Percentiles rank a stretch among this genome's conserved stretches.
Evolutionary conservation across 768 basidiomycete genomes (phyloP).

Genomic region (Suillus hirtellus): DNA sequence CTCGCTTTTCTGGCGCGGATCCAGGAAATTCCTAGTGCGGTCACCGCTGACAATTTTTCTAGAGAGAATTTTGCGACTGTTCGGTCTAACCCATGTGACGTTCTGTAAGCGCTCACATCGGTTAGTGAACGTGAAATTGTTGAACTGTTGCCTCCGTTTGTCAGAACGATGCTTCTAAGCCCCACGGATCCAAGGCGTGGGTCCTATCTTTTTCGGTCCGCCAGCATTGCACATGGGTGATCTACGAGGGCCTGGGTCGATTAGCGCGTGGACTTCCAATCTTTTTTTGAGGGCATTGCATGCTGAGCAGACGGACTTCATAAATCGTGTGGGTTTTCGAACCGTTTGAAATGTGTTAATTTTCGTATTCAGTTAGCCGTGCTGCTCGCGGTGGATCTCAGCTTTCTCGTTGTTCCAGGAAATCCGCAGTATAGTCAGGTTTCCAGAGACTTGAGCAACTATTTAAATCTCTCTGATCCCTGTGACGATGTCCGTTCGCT

Average conservation of each 20-base stretch:
- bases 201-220: neutral
- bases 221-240: neutral
- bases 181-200: neutral
- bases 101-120: too few species aligned
- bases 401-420: neutral
- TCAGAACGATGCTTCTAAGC: neutral
- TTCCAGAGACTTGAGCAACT: neutral
- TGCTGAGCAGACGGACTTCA: too few species aligned
- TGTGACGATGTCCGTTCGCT: neutral
- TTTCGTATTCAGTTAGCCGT: neutral
- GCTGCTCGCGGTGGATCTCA: neutral
- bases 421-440: neutral
- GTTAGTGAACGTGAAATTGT: neutral
- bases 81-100: neutral
- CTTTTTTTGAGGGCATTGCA: too few species aligned
- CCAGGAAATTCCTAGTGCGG: neutral
- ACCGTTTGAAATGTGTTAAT: neutral
- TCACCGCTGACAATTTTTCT: neutral
- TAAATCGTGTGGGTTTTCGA: neutral
- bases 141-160: neutral
- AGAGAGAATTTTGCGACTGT: slow-evolving; percentile 1
- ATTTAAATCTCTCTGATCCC: neutral
- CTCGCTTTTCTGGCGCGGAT: neutral
- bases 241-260: neutral
- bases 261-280: neutral